These are phyloP conservation scores for Podaxis sp. DNA, from an alignment of 768 basidiomycete species.

Conservation along the genomic window DNA sequence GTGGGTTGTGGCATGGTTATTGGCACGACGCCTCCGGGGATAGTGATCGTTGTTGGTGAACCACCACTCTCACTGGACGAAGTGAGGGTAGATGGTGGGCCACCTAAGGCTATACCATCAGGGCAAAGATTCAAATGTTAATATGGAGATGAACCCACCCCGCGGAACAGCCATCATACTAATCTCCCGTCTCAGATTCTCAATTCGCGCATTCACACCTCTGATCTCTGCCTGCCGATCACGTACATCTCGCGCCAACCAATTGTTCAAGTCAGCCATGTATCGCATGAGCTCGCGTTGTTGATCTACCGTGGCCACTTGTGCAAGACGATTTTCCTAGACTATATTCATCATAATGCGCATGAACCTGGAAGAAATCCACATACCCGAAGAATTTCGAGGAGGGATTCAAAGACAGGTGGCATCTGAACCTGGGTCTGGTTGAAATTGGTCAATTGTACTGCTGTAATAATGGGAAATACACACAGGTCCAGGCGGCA, in stretches of 20 bases:
- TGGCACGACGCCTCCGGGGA: conserved; percentile 4
- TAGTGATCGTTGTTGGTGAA: conserved; percentile 17
- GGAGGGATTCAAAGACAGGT: conserved; percentile 62
- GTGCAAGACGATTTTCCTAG: conserved; percentile 76
- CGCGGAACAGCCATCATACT: conserved; percentile 28
- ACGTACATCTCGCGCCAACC: conserved; percentile 76
- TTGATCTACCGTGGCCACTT: conserved; percentile 74
- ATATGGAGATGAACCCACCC: conserved; percentile 27
- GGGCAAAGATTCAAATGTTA: background rate
- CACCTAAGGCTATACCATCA: background rate
- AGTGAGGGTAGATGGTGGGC: background rate
- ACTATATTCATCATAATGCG: background rate
- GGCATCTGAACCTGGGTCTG: conserved; percentile 66
- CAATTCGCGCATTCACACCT: conserved; percentile 62
- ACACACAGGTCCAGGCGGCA: conserved; percentile 45
- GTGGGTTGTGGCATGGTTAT: conserved; percentile 15
- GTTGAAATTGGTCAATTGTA: conserved; percentile 9
- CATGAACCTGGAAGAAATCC: background rate
- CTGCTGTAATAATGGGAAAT: conserved; percentile 24
- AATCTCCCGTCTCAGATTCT: conserved; percentile 44
- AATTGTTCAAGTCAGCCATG: conserved; percentile 72
- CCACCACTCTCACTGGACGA: conserved; percentile 1
- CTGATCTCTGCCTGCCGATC: conserved; percentile 77
- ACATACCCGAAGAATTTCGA: conserved; percentile 66
- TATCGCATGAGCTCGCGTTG: conserved; percentile 81